Evolutionary conservation across 1,284 basidiomycete genomes (phyloP).

Genomic region (Porodaedalea pini): DNA sequence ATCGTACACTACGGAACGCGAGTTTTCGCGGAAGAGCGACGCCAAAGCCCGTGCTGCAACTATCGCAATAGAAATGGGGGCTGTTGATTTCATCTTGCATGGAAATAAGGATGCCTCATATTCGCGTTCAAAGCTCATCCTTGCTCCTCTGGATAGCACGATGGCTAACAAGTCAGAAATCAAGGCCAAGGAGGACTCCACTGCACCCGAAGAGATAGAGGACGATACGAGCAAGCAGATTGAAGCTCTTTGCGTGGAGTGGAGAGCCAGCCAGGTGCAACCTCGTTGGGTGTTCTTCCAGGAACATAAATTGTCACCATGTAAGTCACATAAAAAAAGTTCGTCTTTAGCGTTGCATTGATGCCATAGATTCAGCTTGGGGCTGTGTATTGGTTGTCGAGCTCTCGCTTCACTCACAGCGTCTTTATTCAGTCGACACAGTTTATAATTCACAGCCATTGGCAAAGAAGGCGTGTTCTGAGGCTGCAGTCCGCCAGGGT

Average conservation of each 20-base stretch:
- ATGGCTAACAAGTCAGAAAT: constrained; percentile 14
- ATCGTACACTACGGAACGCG: constrained; percentile 47
- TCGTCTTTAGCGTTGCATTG: not conserved
- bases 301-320: constrained; percentile 42
- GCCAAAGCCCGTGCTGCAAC: constrained; percentile 49
- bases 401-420: constrained; percentile 43
- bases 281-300: constrained; percentile 50
- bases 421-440: constrained; percentile 48
- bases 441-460: constrained; percentile 35
- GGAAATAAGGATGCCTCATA: constrained; percentile 37
- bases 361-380: constrained; percentile 35
- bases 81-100: constrained; percentile 49
- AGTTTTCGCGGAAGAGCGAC: constrained; percentile 42
- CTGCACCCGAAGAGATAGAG: constrained; percentile 18
- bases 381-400: constrained; percentile 55
- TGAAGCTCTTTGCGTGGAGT: constrained; percentile 47
- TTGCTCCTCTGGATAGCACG: constrained; percentile 35
- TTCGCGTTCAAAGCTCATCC: constrained; percentile 33
- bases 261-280: constrained; percentile 44
- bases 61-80: constrained; percentile 55
- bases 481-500: constrained; percentile 45
- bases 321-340: constrained; percentile 33
- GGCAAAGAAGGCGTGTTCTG: constrained; percentile 53
- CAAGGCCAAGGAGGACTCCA: constrained; percentile 23
- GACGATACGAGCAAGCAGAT: constrained; percentile 38